phyloP scores from a whole-genome alignment of 805 yeast genomes.

The Saccharomycopsis microspora region DNA sequence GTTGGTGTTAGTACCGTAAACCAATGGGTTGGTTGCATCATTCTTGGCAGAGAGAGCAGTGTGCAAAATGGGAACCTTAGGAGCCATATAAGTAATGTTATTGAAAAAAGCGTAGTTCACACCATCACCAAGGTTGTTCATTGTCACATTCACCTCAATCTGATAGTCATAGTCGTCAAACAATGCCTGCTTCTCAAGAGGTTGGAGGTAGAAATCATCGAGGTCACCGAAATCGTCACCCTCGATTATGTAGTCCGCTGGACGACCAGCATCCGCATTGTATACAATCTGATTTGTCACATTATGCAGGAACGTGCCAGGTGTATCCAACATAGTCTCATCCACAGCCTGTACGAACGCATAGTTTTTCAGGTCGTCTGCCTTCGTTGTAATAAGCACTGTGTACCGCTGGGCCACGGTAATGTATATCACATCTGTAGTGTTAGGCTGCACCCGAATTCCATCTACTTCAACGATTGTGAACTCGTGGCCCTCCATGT shows the following conservation, averaged over 20 bases:
- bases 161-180: slow-evolving; percentile 58
- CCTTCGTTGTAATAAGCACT: slow-evolving; percentile 64
- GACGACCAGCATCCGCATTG: slow-evolving; percentile 31
- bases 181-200: slow-evolving; percentile 43
- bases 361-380: slow-evolving; percentile 49
- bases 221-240: slow-evolving; percentile 30
- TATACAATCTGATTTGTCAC: slow-evolving; percentile 68
- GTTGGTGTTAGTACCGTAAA: slow-evolving; percentile 75
- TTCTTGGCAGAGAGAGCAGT: slow-evolving; percentile 70
- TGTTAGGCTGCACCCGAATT: slow-evolving; percentile 64
- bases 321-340: slow-evolving; percentile 72
- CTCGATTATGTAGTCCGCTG: slow-evolving; percentile 25
- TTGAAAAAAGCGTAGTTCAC: slow-evolving; percentile 95
- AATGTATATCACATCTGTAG: slow-evolving; percentile 61
- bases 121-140: slow-evolving; percentile 84
- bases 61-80: slow-evolving; percentile 78
- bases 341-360: slow-evolving; percentile 80
- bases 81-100: slow-evolving; percentile 64
- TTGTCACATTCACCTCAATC: slow-evolving; percentile 60
- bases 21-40: slow-evolving; percentile 34
- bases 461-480: slow-evolving; percentile 92
- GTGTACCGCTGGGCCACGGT: slow-evolving; percentile 91
- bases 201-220: slow-evolving; percentile 73
- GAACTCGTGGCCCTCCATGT: slow-evolving; percentile 79
- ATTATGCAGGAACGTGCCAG: slow-evolving; percentile 54